Evolutionary conservation across 2,329 filamentous ascomycete genomes (phyloP), one percentile per base, ranked within the genome.

Genomic region (Cladosporium cucumerinum): DNA sequence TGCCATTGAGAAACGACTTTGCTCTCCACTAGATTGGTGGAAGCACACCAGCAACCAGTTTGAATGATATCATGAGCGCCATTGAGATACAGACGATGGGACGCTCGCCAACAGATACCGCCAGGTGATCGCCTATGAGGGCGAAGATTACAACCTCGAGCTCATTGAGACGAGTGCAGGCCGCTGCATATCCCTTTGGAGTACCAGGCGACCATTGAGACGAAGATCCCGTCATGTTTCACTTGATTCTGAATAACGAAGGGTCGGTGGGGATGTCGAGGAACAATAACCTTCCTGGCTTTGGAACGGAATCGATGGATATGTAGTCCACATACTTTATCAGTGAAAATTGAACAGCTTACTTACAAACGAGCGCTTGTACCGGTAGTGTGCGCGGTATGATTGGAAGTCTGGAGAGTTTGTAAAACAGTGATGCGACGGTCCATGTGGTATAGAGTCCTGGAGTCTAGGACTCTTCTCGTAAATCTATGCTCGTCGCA

Each of bases 211-310:
- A 92, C 93, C 36, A 86, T 99, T 64, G 95, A 98, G 81, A 91
- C 92, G 79, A 98, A 98, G 83, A 97, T 98, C 83, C 89, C 92
- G 80, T 97, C 93, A 83, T 99, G 99, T 99, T 99, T 84, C 95
- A 99, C 84, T 98, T 92, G 82, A 97, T 99, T 79, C 85, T 99
- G 77, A 99, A 99, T 86, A 98, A 93, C 59, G 95, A 98, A 72
- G 95, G 95, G n/a, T 95, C 95, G 18, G 94, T 99, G 66, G 26
- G 26, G 95, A 99, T 77, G 84, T 99, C 72, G 95, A 99, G 80
- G 91, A 94, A 70, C 95, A 95, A 72, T 97, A 93, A 92, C 95
- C 97, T 83, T 97, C 93, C 84, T 99, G 95, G 95, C 95, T 95
- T 48, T 99, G 95, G 95, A 95, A 99, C 79, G 94, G 98, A 72